Evolutionary conservation across 164 flowering plant species (phyloP).

Genomic region (Kalanchoe fedtschenkoi): DNA sequence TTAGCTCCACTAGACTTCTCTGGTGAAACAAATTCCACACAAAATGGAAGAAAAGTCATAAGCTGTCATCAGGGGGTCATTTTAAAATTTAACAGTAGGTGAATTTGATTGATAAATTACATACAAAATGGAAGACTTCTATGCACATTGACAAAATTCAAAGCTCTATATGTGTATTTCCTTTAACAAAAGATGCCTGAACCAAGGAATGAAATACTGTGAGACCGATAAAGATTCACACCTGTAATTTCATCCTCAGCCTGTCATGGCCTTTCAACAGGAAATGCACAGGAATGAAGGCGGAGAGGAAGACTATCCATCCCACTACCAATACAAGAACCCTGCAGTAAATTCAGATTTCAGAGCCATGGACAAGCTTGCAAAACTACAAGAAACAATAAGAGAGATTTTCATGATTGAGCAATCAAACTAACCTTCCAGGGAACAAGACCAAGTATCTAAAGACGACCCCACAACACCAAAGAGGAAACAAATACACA

Average conservation of each 20-base stretch:
- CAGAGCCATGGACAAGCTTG: background rate
- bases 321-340: conserved; percentile 60
- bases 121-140: too few relatives aligned
- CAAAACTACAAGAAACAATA: background rate
- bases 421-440: conserved; percentile 33
- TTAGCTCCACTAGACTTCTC: conserved; percentile 83
- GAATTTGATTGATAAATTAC: background rate
- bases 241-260: conserved; percentile 75
- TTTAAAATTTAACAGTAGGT: background rate
- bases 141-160: background rate
- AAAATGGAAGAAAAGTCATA: background rate
- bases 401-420: background rate
- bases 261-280: conserved; percentile 63
- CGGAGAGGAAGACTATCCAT: conserved; percentile 79
- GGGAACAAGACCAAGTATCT: conserved; percentile 78
- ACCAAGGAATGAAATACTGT: background rate
- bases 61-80: background rate
- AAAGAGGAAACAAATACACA: conserved; percentile 77
- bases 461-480: conserved; percentile 84
- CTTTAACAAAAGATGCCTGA: background rate
- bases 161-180: background rate
- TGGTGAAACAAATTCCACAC: conserved; percentile 20
- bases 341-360: conserved; percentile 32
- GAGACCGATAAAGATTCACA: conserved; percentile 13
- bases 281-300: conserved; percentile 71